Percentiles rank a stretch among this genome's conserved stretches.
phyloP scores from a whole-genome alignment of 2,329 filamentous ascomycete species.

The Microsporum canis region DNA sequence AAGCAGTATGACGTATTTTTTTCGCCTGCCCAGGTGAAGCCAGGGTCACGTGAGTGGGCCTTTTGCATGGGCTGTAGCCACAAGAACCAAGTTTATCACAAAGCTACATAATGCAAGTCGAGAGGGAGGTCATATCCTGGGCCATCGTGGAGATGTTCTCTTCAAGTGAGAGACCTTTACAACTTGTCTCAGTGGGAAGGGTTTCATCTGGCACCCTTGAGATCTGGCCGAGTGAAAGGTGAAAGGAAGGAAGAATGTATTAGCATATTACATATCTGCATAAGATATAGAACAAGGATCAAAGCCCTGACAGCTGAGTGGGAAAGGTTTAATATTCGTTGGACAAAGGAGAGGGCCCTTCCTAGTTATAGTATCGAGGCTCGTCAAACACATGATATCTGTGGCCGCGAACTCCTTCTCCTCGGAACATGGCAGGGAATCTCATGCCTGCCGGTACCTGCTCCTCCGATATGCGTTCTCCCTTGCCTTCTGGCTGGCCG shows the following conservation, averaged over 20 bases:
- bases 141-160: neutral
- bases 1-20: conserved; percentile 1
- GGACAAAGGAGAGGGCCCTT: neutral
- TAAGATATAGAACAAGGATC: neutral
- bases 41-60: neutral
- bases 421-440: conserved; percentile 77
- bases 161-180: neutral
- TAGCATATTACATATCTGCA: conserved; percentile 2
- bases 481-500: conserved; percentile 54
- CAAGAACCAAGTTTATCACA: conserved; percentile 1
- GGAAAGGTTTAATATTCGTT: neutral
- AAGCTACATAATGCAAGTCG: neutral
- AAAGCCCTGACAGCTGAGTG: neutral
- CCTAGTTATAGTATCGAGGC: conserved; percentile 55
- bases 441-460: conserved; percentile 65
- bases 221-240: no score
- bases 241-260: neutral
- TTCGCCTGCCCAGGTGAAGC: neutral
- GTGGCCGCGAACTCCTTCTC: conserved; percentile 78
- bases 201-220: no score
- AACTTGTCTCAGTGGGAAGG: no score
- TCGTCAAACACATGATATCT: conserved; percentile 91
- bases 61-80: conserved; percentile 2
- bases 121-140: neutral
- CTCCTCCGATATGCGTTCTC: conserved; percentile 57